Base-by-base conservation (phyloP, 495 filamentous ascomycete genomes). In the Neurospora sp. region DNA sequence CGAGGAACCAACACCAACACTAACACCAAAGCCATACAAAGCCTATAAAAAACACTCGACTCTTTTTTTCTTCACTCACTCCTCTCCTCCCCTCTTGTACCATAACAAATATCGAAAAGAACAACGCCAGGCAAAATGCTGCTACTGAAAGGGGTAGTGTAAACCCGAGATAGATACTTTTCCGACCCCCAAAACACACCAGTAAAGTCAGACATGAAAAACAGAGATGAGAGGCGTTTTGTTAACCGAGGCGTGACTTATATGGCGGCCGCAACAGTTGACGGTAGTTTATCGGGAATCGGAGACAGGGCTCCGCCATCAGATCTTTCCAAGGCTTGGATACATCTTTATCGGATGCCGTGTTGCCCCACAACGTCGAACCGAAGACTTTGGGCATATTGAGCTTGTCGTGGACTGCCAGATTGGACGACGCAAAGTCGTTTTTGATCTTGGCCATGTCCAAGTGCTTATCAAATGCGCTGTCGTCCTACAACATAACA, bases 401-500 rank as follows among this genome's bases (percentile, higher is more conserved):
- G 31, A 66, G 12, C 27, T 18, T 37, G 27, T 35, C 53, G 53
- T 66, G 27, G 14, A 66, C 53, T 66, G 22, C 53, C 14, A 35
- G 14, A 35, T 16, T 18, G 31, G 22, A 66, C 53, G 27, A 9
- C 27, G 27, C 53, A 37, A 66, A 35, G 53, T 66, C 53, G 53
- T 66, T 35, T 27, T 66, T 14, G 7, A 66, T 18, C 53, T 35
- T 66, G 27, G 14, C 27, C 27, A 66, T 66, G 12, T 35, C 53
- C 53, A 66, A 66, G 14, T 66, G 53, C 22, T 35, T 35, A 18
- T 66, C 53, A 37, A 66, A 66, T 66, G 53, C 22, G 31, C 42
- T 59, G 44, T 75, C 41, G 39, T 72, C 68, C 73, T 81, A 84
- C 72, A 83, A 76, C 78, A 81, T 82, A 69, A 80, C 77, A 46